Percentiles rank a stretch among this genome's conserved stretches.
Evolutionary conservation across 75 land plant species (phyloP).

Genomic region (Cryptomeria japonica): DNA sequence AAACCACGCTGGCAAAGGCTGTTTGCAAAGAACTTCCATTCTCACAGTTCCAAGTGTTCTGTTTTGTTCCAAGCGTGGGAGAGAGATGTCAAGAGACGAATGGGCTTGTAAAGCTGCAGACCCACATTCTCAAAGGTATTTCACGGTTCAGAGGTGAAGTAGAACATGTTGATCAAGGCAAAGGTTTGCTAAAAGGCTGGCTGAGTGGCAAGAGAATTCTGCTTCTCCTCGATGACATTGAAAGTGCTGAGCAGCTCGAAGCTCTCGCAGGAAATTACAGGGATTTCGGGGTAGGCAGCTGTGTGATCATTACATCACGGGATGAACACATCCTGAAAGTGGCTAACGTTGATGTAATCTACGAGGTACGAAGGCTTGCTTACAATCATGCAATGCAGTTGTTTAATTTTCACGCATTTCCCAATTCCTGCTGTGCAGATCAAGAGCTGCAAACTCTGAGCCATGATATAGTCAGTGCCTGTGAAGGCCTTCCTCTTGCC

Average conservation of each 20-base stretch:
- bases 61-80: not conserved
- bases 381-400: not conserved
- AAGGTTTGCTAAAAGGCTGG: not conserved
- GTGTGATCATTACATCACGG: not conserved
- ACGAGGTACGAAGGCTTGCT: not conserved
- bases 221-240: not conserved
- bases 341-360: not conserved
- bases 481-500: conserved; percentile 3
- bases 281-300: not conserved
- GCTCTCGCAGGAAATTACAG: not conserved
- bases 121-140: not conserved
- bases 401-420: not conserved
- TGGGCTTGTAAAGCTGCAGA: not conserved
- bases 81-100: not conserved
- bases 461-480: not conserved
- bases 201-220: not conserved
- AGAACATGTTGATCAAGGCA: not conserved
- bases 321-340: not conserved
- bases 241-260: not conserved
- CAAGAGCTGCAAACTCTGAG: not conserved
- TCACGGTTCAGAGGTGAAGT: not conserved
- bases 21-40: not conserved
- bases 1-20: not conserved
- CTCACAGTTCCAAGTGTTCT: not conserved
- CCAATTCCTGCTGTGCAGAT: not conserved